Conservation (phyloP, 306 rosid species). For the Vigna hirtella region DNA sequence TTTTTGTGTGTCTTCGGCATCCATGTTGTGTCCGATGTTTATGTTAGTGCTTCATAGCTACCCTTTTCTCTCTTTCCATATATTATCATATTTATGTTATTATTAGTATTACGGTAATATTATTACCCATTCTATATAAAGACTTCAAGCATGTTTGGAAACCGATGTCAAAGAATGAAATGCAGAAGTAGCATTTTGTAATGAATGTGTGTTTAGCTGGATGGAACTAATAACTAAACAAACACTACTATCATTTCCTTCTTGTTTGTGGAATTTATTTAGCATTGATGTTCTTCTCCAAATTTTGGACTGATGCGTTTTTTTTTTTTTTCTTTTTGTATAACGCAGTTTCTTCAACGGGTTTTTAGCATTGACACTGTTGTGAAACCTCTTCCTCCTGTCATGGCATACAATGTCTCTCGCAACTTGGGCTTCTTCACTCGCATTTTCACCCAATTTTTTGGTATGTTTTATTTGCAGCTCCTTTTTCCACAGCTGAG, state of each 20-base stretch:
- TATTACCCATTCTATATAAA: neutral
- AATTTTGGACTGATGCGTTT: conserved; percentile 13
- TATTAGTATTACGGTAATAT: neutral
- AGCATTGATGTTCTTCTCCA: conserved; percentile 14
- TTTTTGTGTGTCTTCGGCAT: too few relatives aligned
- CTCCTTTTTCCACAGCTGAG: conserved; percentile 13
- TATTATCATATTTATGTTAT: neutral
- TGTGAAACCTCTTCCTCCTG: conserved; percentile 93
- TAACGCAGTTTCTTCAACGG: conserved; percentile 86
- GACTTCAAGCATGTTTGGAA: neutral
- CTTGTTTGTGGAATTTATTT: neutral
- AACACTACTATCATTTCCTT: neutral
- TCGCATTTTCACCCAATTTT: conserved; percentile 93
- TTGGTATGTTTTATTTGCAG: conserved; percentile 65
- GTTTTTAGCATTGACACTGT: conserved; percentile 90
- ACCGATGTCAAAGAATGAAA: neutral
- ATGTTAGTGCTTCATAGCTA: neutral
- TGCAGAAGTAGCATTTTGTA: neutral
- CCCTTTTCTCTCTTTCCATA: neutral
- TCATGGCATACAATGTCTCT: conserved; percentile 83
- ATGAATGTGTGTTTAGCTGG: neutral
- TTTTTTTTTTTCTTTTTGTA: neutral
- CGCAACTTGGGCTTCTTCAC: conserved; percentile 98
- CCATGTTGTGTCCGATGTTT: too few relatives aligned
- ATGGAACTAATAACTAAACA: neutral